Evolutionary conservation across 1,284 basidiomycete species (phyloP).

Genomic region (Rhodotorula glutinis): DNA sequence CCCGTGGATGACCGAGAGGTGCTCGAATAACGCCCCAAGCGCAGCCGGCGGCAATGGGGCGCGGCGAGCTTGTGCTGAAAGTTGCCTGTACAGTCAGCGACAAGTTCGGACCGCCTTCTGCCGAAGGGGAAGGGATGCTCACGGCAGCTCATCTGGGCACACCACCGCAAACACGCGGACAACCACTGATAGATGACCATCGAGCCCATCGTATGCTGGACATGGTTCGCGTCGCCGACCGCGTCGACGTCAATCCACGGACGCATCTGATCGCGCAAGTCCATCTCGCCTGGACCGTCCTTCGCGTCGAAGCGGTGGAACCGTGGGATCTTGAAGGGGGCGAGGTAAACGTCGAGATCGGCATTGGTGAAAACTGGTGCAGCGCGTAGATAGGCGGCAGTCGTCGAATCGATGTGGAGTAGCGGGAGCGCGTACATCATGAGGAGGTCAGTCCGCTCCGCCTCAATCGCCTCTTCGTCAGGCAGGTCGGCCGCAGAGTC

Average conservation of each 20-base stretch:
- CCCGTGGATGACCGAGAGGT: constrained; percentile 8
- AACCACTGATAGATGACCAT: constrained; percentile 19
- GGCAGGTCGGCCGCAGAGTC: not conserved
- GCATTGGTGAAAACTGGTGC: constrained; percentile 4
- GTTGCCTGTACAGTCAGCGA: not conserved
- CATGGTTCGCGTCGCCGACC: constrained; percentile 5
- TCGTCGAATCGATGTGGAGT: constrained; percentile 11
- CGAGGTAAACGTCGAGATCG: constrained; percentile 8
- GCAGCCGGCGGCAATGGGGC: not conserved
- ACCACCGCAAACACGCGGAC: constrained; percentile 9
- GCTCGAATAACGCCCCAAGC: constrained; percentile 2
- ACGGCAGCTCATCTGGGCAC: constrained; percentile 16
- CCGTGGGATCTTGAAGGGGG: constrained; percentile 2
- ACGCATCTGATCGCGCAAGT: constrained; percentile 1
- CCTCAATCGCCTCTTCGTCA: not conserved
- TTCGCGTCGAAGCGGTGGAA: not conserved
- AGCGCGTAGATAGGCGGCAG: constrained; percentile 4
- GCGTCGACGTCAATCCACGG: constrained; percentile 5
- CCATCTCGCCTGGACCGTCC: not conserved
- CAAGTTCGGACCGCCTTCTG: not conserved
- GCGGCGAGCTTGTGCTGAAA: not conserved
- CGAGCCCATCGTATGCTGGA: constrained; percentile 1
- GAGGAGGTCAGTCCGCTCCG: not conserved
- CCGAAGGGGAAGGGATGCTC: not conserved
- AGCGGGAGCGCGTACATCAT: not conserved